Evolutionary conservation across 495 filamentous ascomycete species (phyloP).

Genomic region (Penicillium antarcticum): DNA sequence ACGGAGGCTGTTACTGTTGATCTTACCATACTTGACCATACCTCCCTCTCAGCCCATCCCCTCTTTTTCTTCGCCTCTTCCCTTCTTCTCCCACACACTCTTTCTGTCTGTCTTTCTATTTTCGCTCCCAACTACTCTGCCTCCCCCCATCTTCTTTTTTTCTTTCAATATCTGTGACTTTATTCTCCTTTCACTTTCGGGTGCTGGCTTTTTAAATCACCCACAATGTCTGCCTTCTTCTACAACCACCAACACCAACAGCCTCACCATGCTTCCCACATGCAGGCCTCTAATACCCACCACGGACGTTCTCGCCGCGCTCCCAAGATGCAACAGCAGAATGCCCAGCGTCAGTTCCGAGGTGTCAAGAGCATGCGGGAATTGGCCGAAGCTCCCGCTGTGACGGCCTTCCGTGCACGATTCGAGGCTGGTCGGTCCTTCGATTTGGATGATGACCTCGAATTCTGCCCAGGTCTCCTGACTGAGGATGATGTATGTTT

Average conservation of each 20-base stretch:
- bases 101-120: constrained; percentile 22
- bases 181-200: constrained; percentile 23
- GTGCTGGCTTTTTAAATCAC: constrained; percentile 17
- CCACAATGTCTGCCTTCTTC: constrained; percentile 76
- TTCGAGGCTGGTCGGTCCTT: constrained; percentile 94
- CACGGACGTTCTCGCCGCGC: constrained; percentile 86
- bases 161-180: constrained; percentile 36
- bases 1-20: neutral
- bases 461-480: constrained; percentile 91
- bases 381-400: constrained; percentile 69
- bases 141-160: constrained; percentile 24
- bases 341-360: constrained; percentile 81
- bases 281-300: constrained; percentile 61
- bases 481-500: constrained; percentile 93
- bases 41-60: constrained; percentile 20
- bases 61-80: constrained; percentile 24
- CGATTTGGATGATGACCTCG: constrained; percentile 93
- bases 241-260: constrained; percentile 57
- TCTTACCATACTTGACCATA: constrained; percentile 15
- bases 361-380: constrained; percentile 85
- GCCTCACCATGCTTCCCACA: constrained; percentile 47
- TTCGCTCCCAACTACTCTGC: constrained; percentile 26
- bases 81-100: constrained; percentile 18
- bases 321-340: constrained; percentile 76
- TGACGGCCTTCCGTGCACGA: constrained; percentile 72